Base-by-base conservation (phyloP, 371 early-diverging fungal genomes). In the Batrachochytrium dendrobatidis region DNA sequence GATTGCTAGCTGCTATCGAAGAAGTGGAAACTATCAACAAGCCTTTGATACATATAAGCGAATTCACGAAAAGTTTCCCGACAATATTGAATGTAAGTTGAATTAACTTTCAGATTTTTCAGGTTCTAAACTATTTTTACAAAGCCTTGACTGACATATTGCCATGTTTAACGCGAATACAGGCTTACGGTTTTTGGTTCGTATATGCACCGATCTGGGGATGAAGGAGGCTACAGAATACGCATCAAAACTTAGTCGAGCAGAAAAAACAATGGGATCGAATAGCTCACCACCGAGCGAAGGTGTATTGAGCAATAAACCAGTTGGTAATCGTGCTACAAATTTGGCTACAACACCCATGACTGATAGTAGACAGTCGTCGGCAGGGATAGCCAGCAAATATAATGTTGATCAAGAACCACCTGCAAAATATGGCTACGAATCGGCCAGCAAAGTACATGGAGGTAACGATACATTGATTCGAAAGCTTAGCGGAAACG, bases 171-270 rank as follows among this genome's bases (percentile, higher is more conserved):
- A n/a, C n/a, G n/a, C n/a, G 50, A 24, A 15, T 35, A 30, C 33
- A 79, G 77, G 80, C 53, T 50, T 81, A 48, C 62, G 76, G 34
- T 77, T 77, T 64, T 57, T 81, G 48, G 79, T 81, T 25, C 65
- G 77, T n/a, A 74, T 81, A 22, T 69, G 73, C 64, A 71, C 74
- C 6, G 81, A 81, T 60, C 60, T 76, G 34, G 76, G 76, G n/a
- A 67, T 79, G 71, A 74, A 73, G 45, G 75, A 76, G 24, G 74
- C 67, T 7, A 60, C 67, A 22, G 76, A 79, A 30, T 79, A 76
- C 55, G 61, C 64, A 7, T 59, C 60, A 31, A 72, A 70, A 53
- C 64, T 79, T 18, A 52, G 66, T 8, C 58, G 69, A 31, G 53
- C 64, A 2, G 75, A 75, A 49, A 70, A 68, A 22, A 22, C 51